Evolutionary conservation across 176 grass and related monocot species (phyloP).

Genomic region (Canna indica): DNA sequence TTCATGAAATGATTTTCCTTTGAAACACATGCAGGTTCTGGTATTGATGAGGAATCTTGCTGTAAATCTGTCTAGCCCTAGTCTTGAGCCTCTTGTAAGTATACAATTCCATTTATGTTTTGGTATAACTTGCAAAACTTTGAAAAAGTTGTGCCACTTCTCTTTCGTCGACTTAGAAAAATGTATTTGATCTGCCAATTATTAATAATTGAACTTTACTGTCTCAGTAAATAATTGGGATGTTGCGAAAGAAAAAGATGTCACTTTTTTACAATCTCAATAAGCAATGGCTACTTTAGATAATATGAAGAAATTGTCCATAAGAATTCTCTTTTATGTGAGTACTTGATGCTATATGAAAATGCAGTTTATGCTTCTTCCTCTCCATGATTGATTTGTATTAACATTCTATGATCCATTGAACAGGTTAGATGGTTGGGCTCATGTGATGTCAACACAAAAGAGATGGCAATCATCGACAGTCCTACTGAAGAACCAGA

Average conservation of each 20-base stretch:
- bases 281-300: too few relatives aligned
- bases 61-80: conserved; percentile 37
- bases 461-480: neutral
- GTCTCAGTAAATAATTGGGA: too few relatives aligned
- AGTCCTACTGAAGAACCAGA: neutral
- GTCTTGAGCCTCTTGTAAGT: conserved; percentile 60
- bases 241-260: too few relatives aligned
- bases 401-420: neutral
- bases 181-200: too few relatives aligned
- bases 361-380: neutral
- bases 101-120: neutral
- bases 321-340: too few relatives aligned
- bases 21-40: conserved; percentile 40
- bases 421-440: neutral
- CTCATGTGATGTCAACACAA: neutral
- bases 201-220: too few relatives aligned
- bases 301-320: too few relatives aligned
- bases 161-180: too few relatives aligned
- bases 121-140: too few relatives aligned
- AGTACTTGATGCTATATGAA: neutral
- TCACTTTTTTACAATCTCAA: too few relatives aligned
- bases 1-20: neutral
- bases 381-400: too few relatives aligned
- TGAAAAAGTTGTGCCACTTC: too few relatives aligned
- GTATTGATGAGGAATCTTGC: conserved; percentile 59